These are phyloP conservation scores for Trichoderma gracile DNA, from an alignment of 2,329 filamentous ascomycete genomes.

Conservation along the genomic window DNA sequence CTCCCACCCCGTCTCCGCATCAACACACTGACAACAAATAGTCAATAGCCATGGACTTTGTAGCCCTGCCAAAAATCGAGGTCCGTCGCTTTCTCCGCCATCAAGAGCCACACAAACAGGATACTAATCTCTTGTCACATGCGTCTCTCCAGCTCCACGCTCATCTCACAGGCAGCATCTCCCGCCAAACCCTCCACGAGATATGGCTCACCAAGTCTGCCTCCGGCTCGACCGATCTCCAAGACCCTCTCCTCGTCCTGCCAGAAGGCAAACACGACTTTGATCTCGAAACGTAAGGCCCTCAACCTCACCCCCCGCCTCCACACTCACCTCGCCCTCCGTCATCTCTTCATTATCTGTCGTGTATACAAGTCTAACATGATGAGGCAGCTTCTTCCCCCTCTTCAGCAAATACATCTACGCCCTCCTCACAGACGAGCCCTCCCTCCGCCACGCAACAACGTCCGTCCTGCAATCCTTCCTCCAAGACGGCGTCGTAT, in stretches of 20 bases:
- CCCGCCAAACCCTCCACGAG: conserved; percentile 68
- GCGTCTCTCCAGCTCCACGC: conserved; percentile 64
- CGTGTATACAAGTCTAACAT: too few relatives aligned
- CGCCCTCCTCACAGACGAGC: conserved; percentile 64
- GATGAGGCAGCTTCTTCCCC: conserved; percentile 65
- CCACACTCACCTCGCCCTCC: too few relatives aligned
- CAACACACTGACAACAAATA: not conserved
- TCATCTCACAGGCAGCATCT: conserved; percentile 78
- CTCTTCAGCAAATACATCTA: conserved; percentile 81
- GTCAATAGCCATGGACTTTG: conserved; percentile 43
- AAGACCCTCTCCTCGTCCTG: conserved; percentile 70
- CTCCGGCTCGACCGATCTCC: conserved; percentile 54
- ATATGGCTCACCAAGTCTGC: conserved; percentile 67
- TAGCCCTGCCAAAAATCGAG: conserved; percentile 58
- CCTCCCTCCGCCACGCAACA: conserved; percentile 63
- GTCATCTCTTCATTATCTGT: too few relatives aligned
- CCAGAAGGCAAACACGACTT: conserved; percentile 71
- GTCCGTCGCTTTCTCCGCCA: conserved; percentile 35
- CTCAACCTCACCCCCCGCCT: too few relatives aligned
- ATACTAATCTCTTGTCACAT: not conserved
- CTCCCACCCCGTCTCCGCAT: too few relatives aligned
- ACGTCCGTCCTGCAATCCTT: conserved; percentile 67
- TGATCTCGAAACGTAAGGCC: conserved; percentile 61
- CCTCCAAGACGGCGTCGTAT: conserved; percentile 68
- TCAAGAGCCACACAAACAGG: not conserved